phyloP scores from a whole-genome alignment of 2,329 filamentous ascomycete species.

The Colletotrichum gigasporum region DNA sequence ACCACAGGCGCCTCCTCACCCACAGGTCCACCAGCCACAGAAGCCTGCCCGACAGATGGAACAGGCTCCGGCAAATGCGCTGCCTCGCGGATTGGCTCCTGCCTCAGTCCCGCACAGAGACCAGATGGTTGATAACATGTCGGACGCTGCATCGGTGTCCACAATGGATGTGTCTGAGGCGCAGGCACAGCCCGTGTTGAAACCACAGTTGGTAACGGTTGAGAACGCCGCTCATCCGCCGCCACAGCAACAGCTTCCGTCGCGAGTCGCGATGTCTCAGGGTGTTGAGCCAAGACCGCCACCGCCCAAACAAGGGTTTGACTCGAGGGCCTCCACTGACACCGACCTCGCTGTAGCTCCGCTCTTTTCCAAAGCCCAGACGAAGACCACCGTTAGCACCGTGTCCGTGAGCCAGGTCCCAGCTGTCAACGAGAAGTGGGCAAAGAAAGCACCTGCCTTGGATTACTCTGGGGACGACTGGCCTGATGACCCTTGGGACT shows the following conservation, averaged over 20 bases:
- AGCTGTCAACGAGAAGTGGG: constrained; percentile 33
- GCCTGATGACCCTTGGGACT: constrained; percentile 36
- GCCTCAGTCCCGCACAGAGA: background rate
- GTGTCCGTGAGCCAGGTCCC: background rate
- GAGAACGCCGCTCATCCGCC: background rate
- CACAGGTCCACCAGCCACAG: background rate
- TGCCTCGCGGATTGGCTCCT: background rate
- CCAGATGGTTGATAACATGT: constrained; percentile 3
- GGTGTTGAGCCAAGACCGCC: no score
- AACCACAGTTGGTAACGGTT: constrained; percentile 32
- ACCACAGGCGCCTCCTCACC: background rate
- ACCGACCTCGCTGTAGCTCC: constrained; percentile 6
- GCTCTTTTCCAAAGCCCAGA: constrained; percentile 13
- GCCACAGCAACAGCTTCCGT: background rate
- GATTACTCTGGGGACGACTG: constrained; percentile 42
- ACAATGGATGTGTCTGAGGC: constrained; percentile 36
- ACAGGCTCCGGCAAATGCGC: background rate
- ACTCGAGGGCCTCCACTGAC: background rate
- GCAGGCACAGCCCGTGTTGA: constrained; percentile 34
- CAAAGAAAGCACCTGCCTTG: constrained; percentile 34
- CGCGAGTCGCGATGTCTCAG: background rate
- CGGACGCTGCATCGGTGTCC: constrained; percentile 35
- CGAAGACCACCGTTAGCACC: background rate
- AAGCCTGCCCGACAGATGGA: background rate
- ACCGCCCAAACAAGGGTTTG: background rate